These are phyloP conservation scores for Eimeria brunetti DNA, from an alignment of 169 alveolate genomes.

Conservation along the genomic window DNA sequence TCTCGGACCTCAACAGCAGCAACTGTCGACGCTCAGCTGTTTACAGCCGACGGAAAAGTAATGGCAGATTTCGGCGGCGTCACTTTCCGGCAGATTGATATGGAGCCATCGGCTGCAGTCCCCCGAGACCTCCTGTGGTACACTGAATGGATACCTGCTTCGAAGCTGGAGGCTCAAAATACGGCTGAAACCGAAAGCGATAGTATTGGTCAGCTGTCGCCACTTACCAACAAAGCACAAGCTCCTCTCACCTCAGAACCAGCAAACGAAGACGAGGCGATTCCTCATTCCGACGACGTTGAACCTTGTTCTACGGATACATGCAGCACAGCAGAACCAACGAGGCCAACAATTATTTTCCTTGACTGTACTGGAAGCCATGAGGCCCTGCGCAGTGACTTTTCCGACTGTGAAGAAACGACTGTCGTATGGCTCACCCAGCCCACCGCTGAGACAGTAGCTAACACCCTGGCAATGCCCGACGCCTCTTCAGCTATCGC, in stretches of 20 bases:
- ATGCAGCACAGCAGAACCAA: not conserved
- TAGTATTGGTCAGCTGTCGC: not conserved
- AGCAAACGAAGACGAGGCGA: not conserved
- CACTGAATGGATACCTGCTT: slow-evolving; percentile 43
- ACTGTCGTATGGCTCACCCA: not conserved
- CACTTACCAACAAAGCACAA: not conserved
- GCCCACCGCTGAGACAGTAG: not conserved
- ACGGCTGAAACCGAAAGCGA: not conserved
- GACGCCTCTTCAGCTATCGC: not conserved
- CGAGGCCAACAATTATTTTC: slow-evolving; percentile 24
- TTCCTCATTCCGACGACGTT: not conserved
- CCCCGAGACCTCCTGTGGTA: slow-evolving; percentile 77
- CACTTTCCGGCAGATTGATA: slow-evolving; percentile 60
- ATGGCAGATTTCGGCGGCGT: slow-evolving; percentile 46
- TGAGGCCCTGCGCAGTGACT: not conserved
- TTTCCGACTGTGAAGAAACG: not conserved
- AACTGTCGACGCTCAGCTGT: slow-evolving; percentile 51
- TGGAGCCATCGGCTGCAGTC: slow-evolving; percentile 64
- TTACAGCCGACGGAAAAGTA: slow-evolving; percentile 23
- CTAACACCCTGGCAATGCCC: not conserved
- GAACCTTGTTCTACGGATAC: slow-evolving; percentile 37
- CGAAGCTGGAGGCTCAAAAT: not conserved
- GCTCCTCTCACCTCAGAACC: not conserved
- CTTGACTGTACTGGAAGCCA: slow-evolving; percentile 3
- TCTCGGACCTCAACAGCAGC: slow-evolving; percentile 59